Evolutionary conservation across 2,329 filamentous ascomycete genomes (phyloP), one percentile per base, ranked within the genome.

Genomic region (Ophiosphaerella narmari): DNA sequence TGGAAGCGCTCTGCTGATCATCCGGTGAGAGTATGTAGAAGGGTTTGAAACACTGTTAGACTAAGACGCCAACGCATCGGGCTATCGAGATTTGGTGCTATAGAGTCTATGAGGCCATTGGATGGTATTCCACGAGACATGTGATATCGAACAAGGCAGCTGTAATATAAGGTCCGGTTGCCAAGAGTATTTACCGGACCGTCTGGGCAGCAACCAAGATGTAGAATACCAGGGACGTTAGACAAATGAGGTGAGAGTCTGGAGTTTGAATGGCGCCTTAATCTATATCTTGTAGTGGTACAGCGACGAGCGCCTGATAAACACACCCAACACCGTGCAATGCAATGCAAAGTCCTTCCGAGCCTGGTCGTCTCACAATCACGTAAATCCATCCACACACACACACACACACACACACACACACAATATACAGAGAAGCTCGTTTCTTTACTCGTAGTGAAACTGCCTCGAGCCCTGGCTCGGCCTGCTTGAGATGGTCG

Each of bases 401-500:
- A 62, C 58, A 62, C 48, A 55, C 39, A 43, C n/a, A 62, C 58
- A 62, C 48, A 55, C 39, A 47, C 54, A 45, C 60, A 62, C 58
- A 62, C 48, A 55, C 39, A 43, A 36, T 29, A 18, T 49, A 33
- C 40, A 38, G 12, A 18, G 26, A 42, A 18, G 40, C 33, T 26
- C 31, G 26, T 29, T 29, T 23, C 36, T 11, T 46, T 48, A 47
- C 8, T 46, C 39, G 39, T 46, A 62, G 12, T 35, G 1, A 26
- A 59, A 63, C 36, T 53, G 37, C 13, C 39, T 39, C 14, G 37
- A 40, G 13, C 43, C 43, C 33, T 39, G 43, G 13, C 21, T 18
- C 24, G 42, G 11, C 23, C 39, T 39, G 14, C 44, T 33, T 5
- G 42, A 23, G n/a, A 59, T 42, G 7, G 53, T 58, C n/a, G 47